Evolutionary conservation across 148 eudicot species (phyloP).

Genomic region (Pouteria glomerata): DNA sequence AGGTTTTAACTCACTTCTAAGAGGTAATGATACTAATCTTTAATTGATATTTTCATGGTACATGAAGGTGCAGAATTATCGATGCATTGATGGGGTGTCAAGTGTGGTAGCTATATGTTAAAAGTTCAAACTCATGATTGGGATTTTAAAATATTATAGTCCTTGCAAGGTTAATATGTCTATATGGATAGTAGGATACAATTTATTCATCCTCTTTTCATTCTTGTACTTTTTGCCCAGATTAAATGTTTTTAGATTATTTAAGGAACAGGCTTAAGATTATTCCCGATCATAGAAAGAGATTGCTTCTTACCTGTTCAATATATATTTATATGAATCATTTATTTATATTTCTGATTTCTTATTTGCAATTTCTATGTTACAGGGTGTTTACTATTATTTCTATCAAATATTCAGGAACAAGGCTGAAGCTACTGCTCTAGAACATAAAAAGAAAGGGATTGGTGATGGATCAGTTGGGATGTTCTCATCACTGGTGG

Average conservation of each 20-base stretch:
- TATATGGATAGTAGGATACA: neutral
- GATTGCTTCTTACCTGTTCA: neutral
- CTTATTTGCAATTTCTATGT: conserved; percentile 43
- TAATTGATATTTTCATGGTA: neutral
- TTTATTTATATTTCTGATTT: conserved; percentile 24
- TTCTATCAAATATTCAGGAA: conserved; percentile 99
- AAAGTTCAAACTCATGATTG: too few relatives aligned
- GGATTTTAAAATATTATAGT: neutral
- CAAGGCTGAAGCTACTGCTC: conserved; percentile 79
- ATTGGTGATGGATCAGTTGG: conserved; percentile 97
- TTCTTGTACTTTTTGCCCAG: neutral
- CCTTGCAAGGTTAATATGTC: too few relatives aligned
- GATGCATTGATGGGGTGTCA: neutral
- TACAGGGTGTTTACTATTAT: conserved; percentile 99
- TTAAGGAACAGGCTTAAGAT: neutral
- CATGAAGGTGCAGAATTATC: neutral
- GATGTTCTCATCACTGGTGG: conserved; percentile 83
- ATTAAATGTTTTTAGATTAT: neutral
- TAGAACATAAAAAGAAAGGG: conserved; percentile 67
- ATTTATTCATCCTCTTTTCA: neutral
- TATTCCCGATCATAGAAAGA: neutral
- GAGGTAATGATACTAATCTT: too few relatives aligned
- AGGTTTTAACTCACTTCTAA: too few relatives aligned
- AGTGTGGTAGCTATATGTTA: neutral
- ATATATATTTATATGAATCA: neutral